Base-by-base conservation (phyloP, 1,284 basidiomycete species). In the Stygiomarasmius scandens region DNA sequence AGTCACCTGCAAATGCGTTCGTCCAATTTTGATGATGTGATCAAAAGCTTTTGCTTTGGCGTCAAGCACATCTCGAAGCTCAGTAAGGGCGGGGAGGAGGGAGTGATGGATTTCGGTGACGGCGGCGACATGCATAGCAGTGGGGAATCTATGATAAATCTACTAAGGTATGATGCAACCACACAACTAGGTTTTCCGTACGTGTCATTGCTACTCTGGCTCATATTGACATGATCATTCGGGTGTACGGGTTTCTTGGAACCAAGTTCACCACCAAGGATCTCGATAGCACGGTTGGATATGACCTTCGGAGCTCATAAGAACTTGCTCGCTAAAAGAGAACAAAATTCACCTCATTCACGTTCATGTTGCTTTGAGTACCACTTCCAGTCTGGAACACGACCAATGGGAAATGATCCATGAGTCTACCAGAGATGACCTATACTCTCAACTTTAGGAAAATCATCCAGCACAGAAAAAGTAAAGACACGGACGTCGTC, bases 281-380 rank as follows among this genome's bases (percentile, higher is more conserved):
- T 79, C 78, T 99, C 95, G 69, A 99, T 99, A 36, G 97, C 97
- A 61, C 96, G 90, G 76, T 99, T 99, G 27, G 94, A 96, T 72
- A 99, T 97, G 70, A 99, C 96, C 91, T 93, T 60, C 2, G 46
- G 43, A 19, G 23, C 45, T 45, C 22, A 59, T 58, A 19, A 61
- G 32, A n/a, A 49, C 25, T 32, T 36, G 34, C 12, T 14, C 14
- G 41, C 22, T 25, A 48, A 16, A 20, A 12, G 34, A 2, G n/a
- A 32, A 45, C 22, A 55, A 4, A 23, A 47, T 46, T 47, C 58
- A 88, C 92, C 85, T 99, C 97, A 75, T 99, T 99, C 61, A 87
- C 93, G 76, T 99, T 99, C 97, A 99, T 99, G 82, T 99, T 99
- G 73, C 93, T 96, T 77, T 99, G 97, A 2, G 97, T 99, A 52